A percentile compares a stretch with the other conserved stretches of the same genome.
These are phyloP conservation scores for Ramaria sp. DNA, from an alignment of 768 basidiomycete genomes.

Conservation along the genomic window DNA sequence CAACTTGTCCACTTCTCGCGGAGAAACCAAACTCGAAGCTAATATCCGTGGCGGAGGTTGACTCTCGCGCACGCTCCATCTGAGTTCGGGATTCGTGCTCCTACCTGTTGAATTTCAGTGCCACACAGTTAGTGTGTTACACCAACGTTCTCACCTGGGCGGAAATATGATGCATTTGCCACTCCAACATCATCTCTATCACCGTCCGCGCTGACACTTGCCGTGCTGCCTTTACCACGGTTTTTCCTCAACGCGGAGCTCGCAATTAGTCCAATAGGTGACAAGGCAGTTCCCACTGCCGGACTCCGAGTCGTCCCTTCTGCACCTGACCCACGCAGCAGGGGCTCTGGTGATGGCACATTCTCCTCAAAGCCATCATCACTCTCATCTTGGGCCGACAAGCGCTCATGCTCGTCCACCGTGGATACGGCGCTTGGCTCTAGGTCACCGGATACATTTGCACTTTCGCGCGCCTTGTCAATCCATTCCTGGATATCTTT, in stretches of 20 bases:
- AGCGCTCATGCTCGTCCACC: slow-evolving; percentile 17
- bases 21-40: slow-evolving; percentile 48
- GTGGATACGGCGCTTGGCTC: slow-evolving; percentile 4
- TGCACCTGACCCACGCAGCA: neutral
- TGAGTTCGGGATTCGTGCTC: slow-evolving; percentile 21
- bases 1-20: slow-evolving; percentile 55
- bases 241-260: slow-evolving; percentile 21
- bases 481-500: slow-evolving; percentile 56
- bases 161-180: slow-evolving; percentile 59
- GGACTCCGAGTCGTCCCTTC: slow-evolving; percentile 18
- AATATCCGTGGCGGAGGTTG: slow-evolving; percentile 57
- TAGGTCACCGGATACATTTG: slow-evolving; percentile 2
- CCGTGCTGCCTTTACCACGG: slow-evolving; percentile 18
- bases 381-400: slow-evolving; percentile 22
- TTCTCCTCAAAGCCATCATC: slow-evolving; percentile 31
- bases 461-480: slow-evolving; percentile 47
- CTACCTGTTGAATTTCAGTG: slow-evolving; percentile 14
- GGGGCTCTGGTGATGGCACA: slow-evolving; percentile 14
- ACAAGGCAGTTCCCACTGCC: slow-evolving; percentile 10
- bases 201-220: slow-evolving; percentile 31
- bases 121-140: slow-evolving; percentile 1
- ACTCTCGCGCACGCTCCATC: slow-evolving; percentile 27
- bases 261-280: slow-evolving; percentile 8
- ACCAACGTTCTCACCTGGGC: slow-evolving; percentile 35
- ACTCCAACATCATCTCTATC: slow-evolving; percentile 48